Evolutionary conservation across 345 rosid species (phyloP).

Genomic region (Hirschfeldia incana): DNA sequence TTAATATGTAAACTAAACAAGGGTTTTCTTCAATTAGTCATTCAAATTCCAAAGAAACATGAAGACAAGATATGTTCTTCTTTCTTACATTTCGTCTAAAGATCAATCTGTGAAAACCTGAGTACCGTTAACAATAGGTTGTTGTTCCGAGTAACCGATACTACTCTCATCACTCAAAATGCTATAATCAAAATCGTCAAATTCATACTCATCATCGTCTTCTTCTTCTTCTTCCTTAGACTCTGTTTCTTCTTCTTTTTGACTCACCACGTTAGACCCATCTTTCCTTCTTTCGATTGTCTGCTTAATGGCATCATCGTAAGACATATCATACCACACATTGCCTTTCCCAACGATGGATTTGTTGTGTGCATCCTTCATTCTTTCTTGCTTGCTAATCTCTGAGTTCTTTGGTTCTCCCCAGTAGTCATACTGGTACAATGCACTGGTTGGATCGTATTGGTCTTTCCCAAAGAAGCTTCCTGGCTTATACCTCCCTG

Average conservation of each 20-base stretch:
- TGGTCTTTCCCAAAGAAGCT: constrained; percentile 86
- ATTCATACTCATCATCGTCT: constrained; percentile 51
- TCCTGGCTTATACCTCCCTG: constrained; percentile 78
- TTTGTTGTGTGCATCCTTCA: constrained; percentile 77
- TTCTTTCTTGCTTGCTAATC: constrained; percentile 74
- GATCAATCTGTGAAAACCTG: constrained; percentile 54
- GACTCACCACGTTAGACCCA: constrained; percentile 34
- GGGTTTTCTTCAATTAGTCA: neutral
- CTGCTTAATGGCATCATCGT: constrained; percentile 72
- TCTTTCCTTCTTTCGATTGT: constrained; percentile 62
- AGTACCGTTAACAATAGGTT: constrained; percentile 77
- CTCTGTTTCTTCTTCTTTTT: constrained; percentile 43
- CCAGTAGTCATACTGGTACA: constrained; percentile 88
- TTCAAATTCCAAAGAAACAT: neutral
- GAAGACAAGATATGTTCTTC: neutral
- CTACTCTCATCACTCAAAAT: constrained; percentile 53
- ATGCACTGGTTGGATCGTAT: constrained; percentile 79
- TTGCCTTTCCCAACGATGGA: constrained; percentile 77
- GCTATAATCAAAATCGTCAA: constrained; percentile 71
- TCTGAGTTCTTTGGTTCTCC: constrained; percentile 92
- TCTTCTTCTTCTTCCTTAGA: constrained; percentile 30
- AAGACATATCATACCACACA: constrained; percentile 84
- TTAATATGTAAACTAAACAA: constrained; percentile 12
- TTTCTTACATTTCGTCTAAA: constrained; percentile 44
- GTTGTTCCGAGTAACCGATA: constrained; percentile 50